These are phyloP conservation scores for Globisporangium sylvaticum DNA, from an alignment of 352 stramenopile genomes.

Conservation along the genomic window DNA sequence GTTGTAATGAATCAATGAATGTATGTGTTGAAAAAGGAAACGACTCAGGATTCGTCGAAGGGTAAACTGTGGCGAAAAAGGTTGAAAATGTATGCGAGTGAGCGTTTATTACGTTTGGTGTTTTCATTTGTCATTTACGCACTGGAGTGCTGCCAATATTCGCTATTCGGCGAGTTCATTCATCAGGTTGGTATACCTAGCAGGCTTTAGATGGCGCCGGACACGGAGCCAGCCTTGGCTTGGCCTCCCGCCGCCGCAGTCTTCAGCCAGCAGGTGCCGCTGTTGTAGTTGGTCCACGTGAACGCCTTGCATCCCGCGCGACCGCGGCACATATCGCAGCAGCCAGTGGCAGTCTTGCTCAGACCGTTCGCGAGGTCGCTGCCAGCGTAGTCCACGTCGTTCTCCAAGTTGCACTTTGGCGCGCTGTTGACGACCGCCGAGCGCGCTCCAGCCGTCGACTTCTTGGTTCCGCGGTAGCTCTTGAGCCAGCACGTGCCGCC, in stretches of 20 bases:
- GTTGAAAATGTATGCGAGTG: background rate
- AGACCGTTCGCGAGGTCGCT: slow-evolving; percentile 4
- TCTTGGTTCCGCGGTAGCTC: slow-evolving; percentile 7
- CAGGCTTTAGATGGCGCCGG: background rate
- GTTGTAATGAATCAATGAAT: slow-evolving; percentile 7
- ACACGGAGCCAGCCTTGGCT: background rate
- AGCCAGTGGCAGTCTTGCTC: background rate
- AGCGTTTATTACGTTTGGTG: background rate
- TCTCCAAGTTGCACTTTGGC: slow-evolving; percentile 5
- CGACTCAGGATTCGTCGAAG: background rate
- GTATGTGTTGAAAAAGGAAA: background rate
- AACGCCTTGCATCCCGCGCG: slow-evolving; percentile 21
- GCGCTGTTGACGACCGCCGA: background rate
- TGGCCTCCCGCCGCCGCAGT: background rate
- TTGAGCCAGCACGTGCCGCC: slow-evolving; percentile 64
- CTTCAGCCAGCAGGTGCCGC: slow-evolving; percentile 59
- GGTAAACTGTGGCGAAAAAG: background rate
- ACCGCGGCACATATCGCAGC: slow-evolving; percentile 4
- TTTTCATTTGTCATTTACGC: background rate
- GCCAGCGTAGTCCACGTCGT: slow-evolving; percentile 7
- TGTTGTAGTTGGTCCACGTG: slow-evolving; percentile 46
- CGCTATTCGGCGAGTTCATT: background rate
- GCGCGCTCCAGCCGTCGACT: background rate
- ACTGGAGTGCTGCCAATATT: background rate
- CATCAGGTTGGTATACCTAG: background rate